Percentiles rank a stretch among this genome's conserved stretches.
phyloP scores from a whole-genome alignment of 257 asterid species.

The Paulownia fortunei region DNA sequence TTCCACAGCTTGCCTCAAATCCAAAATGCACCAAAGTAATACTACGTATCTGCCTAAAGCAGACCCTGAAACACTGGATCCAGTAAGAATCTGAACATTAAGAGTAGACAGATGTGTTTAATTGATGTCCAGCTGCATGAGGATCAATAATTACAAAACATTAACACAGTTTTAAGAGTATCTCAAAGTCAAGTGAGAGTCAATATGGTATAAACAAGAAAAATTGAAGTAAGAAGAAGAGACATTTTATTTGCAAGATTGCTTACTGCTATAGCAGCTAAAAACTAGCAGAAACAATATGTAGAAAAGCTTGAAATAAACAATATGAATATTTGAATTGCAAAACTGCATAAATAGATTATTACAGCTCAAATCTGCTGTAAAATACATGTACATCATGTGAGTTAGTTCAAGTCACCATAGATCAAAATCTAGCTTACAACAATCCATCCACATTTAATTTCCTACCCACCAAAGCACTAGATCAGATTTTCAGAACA shows the following conservation, averaged over 20 bases:
- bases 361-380: background rate
- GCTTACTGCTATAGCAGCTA: background rate
- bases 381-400: background rate
- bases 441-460: conserved; percentile 2
- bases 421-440: background rate
- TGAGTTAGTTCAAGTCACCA: background rate
- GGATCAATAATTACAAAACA: conserved; percentile 14
- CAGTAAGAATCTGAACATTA: conserved; percentile 28
- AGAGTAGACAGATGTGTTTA: conserved; percentile 18
- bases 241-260: background rate
- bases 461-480: background rate
- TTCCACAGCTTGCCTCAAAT: conserved; percentile 10
- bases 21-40: background rate
- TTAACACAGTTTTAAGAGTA: background rate
- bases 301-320: background rate
- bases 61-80: conserved; percentile 16
- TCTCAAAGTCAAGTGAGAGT: background rate
- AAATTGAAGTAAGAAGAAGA: background rate
- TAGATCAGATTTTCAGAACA: background rate
- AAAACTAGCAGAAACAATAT: background rate
- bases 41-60: conserved; percentile 10
- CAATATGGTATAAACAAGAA: conserved; percentile 7
- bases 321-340: background rate
- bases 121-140: conserved; percentile 4
- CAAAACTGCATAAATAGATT: background rate